Evolutionary conservation across 2,329 filamentous ascomycete species (phyloP).

Genomic region (Fusarium guadeloupense): DNA sequence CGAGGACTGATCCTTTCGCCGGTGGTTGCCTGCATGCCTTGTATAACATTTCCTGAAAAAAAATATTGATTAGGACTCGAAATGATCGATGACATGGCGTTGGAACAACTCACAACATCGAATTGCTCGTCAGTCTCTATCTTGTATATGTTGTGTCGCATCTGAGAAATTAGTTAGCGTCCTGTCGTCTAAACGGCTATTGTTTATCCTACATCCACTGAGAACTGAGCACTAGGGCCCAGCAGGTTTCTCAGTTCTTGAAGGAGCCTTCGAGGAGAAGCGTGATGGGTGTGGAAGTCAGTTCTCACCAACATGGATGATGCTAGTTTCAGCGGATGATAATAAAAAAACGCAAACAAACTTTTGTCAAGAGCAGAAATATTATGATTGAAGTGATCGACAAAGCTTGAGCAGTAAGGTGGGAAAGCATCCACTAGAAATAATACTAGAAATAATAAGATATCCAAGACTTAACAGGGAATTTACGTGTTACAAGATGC

Average conservation of each 20-base stretch:
- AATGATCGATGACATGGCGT: neutral
- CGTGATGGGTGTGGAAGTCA: neutral
- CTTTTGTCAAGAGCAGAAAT: neutral
- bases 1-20: too few species aligned
- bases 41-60: neutral
- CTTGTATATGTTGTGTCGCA: conserved; percentile 5
- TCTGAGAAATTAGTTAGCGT: neutral
- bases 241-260: neutral
- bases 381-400: too few species aligned
- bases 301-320: neutral
- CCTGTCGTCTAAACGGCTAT: too few species aligned
- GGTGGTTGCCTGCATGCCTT: neutral
- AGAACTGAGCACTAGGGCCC: neutral
- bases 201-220: neutral
- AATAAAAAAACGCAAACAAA: too few species aligned
- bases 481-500: too few species aligned
- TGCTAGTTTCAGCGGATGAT: too few species aligned
- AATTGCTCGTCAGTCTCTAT: neutral
- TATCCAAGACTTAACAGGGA: too few species aligned
- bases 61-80: neutral
- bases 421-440: too few species aligned
- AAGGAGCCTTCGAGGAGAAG: neutral
- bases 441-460: too few species aligned
- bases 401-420: too few species aligned
- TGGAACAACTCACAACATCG: neutral